These are phyloP conservation scores for Nemania sp. DNA, from an alignment of 2,329 filamentous ascomycete genomes.

Conservation along the genomic window DNA sequence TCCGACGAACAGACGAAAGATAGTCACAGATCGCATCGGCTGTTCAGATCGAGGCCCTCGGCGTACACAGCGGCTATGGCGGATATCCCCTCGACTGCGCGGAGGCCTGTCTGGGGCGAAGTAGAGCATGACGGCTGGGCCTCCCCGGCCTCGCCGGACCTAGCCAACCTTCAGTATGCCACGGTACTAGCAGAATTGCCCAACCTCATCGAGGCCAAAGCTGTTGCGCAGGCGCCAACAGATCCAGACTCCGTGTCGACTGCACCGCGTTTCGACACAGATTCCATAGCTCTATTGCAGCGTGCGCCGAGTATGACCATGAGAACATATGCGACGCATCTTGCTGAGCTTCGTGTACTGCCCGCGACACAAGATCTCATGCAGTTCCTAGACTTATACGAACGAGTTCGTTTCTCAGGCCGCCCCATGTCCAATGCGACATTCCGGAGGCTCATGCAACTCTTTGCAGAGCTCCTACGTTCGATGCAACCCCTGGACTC, in stretches of 20 bases:
- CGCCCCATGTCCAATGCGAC: conserved; percentile 66
- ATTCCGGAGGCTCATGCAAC: conserved; percentile 79
- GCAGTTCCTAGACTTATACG: conserved; percentile 77
- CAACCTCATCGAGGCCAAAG: conserved; percentile 88
- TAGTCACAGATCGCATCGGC: conserved; percentile 26
- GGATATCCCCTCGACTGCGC: conserved; percentile 54
- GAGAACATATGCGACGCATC: conserved; percentile 75
- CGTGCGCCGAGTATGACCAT: conserved; percentile 72
- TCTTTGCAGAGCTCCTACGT: conserved; percentile 80
- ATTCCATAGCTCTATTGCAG: conserved; percentile 72
- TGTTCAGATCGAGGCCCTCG: conserved; percentile 42
- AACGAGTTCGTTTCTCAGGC: conserved; percentile 80
- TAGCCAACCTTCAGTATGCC: conserved; percentile 81
- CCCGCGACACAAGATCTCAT: conserved; percentile 43
- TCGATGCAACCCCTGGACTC: conserved; percentile 70
- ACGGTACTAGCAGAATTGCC: conserved; percentile 83
- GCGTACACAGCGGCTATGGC: conserved; percentile 44
- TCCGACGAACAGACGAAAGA: conserved; percentile 18
- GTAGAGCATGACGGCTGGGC: conserved; percentile 89
- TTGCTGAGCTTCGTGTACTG: conserved; percentile 69
- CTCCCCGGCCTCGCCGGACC: conserved; percentile 72
- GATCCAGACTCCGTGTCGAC: conserved; percentile 45
- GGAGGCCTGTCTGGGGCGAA: conserved; percentile 71
- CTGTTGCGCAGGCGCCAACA: conserved; percentile 77
- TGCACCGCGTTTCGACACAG: conserved; percentile 60